phyloP scores from a whole-genome alignment of 116 monocot genomes.

The Trichopus zeylanicus region DNA sequence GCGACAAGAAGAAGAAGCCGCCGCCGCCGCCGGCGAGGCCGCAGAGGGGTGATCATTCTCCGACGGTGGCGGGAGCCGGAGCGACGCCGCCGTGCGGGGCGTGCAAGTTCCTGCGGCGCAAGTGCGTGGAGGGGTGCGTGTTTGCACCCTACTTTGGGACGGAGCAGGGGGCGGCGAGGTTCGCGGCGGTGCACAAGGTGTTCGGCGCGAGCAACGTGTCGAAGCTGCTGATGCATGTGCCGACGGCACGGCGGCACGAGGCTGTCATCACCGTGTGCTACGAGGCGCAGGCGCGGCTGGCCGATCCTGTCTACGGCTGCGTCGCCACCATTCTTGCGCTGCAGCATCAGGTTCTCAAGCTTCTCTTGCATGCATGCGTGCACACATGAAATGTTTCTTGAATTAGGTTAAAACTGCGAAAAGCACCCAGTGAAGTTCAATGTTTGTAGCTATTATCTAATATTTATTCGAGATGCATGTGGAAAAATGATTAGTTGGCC shows the following conservation, averaged over 20 bases:
- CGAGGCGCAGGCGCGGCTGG: constrained; percentile 13
- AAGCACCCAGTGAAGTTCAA: too few relatives aligned
- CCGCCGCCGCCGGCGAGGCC: too few relatives aligned
- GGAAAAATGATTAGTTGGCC: neutral
- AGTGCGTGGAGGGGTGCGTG: constrained; percentile 43
- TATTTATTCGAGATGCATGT: neutral
- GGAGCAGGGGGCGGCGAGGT: constrained; percentile 46
- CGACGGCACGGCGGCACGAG: neutral
- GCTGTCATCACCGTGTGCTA: constrained; percentile 7
- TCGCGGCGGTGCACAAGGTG: constrained; percentile 39
- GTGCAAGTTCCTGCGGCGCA: constrained; percentile 58
- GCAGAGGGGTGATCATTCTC: too few relatives aligned
- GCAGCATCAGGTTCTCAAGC: constrained; percentile 10
- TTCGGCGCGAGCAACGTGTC: constrained; percentile 14
- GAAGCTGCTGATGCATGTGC: constrained; percentile 8
- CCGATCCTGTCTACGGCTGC: constrained; percentile 15
- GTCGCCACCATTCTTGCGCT: constrained; percentile 13
- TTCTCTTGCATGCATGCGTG: neutral
- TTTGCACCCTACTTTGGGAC: constrained; percentile 44
- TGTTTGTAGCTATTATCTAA: too few relatives aligned
- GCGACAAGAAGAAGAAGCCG: too few relatives aligned
- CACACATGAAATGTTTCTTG: neutral
- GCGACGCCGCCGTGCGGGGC: constrained; percentile 47
- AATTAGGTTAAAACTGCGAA: too few relatives aligned
- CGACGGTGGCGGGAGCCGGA: neutral